These are phyloP conservation scores for Erigeron philadelphicus DNA, from an alignment of 140 eudicot species.

Conservation along the genomic window DNA sequence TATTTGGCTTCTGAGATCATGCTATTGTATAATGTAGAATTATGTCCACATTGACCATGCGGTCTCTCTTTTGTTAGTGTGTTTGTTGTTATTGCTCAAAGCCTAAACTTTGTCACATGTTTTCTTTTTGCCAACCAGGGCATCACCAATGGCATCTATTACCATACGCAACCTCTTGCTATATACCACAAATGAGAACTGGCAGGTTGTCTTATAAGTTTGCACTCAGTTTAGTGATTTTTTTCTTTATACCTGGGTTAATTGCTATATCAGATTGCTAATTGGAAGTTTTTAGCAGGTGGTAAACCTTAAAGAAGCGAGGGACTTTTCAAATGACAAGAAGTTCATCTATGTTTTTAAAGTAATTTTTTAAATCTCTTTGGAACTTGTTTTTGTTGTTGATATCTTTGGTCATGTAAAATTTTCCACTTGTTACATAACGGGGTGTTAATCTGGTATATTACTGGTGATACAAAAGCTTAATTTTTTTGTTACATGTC, in stretches of 20 bases:
- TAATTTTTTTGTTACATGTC: background rate
- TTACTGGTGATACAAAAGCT: background rate
- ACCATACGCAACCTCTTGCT: constrained; percentile 87
- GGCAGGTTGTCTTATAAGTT: constrained; percentile 62
- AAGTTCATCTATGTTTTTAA: constrained; percentile 84
- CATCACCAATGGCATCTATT: constrained; percentile 95
- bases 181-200: constrained; percentile 82
- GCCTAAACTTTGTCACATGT: constrained; percentile 13
- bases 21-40: background rate
- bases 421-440: too few species aligned
- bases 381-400: constrained; percentile 7
- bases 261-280: constrained; percentile 22
- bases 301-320: constrained; percentile 91
- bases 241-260: constrained; percentile 9
- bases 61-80: constrained; percentile 1
- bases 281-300: constrained; percentile 44
- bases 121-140: constrained; percentile 45
- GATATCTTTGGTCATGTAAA: constrained; percentile 6
- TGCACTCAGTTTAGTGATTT: background rate
- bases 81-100: constrained; percentile 1
- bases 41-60: background rate
- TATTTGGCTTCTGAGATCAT: background rate
- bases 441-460: background rate
- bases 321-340: constrained; percentile 77
- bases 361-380: constrained; percentile 39